Evolutionary conservation across 805 yeast species (phyloP), one percentile per base, ranked within the genome.

Genomic region (Nakazawaea siamensis): DNA sequence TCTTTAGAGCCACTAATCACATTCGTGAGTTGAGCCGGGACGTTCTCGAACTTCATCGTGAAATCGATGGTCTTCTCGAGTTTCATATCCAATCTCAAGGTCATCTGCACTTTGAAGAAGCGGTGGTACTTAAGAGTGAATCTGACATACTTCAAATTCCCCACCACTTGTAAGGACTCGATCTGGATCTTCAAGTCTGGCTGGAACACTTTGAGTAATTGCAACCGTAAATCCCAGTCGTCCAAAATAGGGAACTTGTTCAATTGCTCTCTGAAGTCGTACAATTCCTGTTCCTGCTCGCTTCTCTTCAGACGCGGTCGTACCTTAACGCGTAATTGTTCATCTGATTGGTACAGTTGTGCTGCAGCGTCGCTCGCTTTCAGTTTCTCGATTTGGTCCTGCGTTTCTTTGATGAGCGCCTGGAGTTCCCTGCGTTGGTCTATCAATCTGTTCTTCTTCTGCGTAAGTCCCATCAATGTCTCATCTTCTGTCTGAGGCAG

Each of bases 171-270:
- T 2, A 37, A 14, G 12, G 36, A 28, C 2, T 24, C 23, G 18
- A 38, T 39, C 10, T 30, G 25, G 10, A 54, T 44, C 18, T 40
- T 37, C 54, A 57, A 47, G 31, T 45, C 21, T 1, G 58, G 60
- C 37, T 46, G 55, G 34, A 55, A 55, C 28, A 44, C 13, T 20
- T 42, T 41, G 10, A 48, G 36, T 4, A 48, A 32, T 23, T 39
- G 21, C 14, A 54, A 30, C 18, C 60, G 34, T 23, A 43, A 37
- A 6, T 31, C 42, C 35, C 57, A 46, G 35, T 57, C 51, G 11
- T 35, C 27, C 4, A 51, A 25, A 1, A 54, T 46, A 1, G 62
- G 62, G 11, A 56, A 37, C 19, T 43, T 46, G 4, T 57, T 37
- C 33, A 37, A 32, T 10, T 36, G 5, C 11, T 19, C 18, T 21